Base-by-base conservation (phyloP, 345 rosid species). In the Trapa incisa region DNA sequence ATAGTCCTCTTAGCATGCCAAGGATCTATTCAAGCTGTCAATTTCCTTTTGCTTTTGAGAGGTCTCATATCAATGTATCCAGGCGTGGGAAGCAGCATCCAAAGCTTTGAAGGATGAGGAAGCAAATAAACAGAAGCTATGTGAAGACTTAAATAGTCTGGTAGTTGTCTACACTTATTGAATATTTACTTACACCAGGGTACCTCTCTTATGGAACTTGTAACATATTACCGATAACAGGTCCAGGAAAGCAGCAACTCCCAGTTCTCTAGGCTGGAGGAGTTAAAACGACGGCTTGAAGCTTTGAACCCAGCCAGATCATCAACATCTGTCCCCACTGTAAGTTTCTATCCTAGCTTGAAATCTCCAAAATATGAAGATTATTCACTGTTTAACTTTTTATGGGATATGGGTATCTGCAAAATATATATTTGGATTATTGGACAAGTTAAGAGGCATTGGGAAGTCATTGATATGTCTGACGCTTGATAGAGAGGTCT, bases 251-350 rank as follows among this genome's bases (percentile, higher is more conserved):
- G 96, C 78, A 87, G 89, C 77, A 84, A 50, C 66, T 61, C 77
- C 6, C 92, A 92, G 79, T 84, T 80, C 72, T 75, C 96, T 68
- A 78, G 91, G 75, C 90, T 92, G 54, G 92, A 86, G 85, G 88
- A 83, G 75, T 75, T 87, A 68, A 87, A 88, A 82, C 82, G 91
- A 22, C 29, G 29, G 29, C 29, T 22, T 22, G 29, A 22, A 22
- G 29, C 29, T 22, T 22, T 22, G 29, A 86, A 92, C 79, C 91
- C 86, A 14, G 75, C 78, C 69, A 80, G 88, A 76, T 75, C 80
- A 67, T 80, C 29, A 22, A 41, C 35, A 61, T 74, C 81, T 65
- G 38, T 74, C 63, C 71, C 68, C 66, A 74, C 74, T 71, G 93
- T 87, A 77, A 87, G 75, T 53, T 41, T 8, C 4, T 41, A 41